These are phyloP conservation scores for Eutypa lata DNA, from an alignment of 2,329 filamentous ascomycete genomes.

Conservation along the genomic window DNA sequence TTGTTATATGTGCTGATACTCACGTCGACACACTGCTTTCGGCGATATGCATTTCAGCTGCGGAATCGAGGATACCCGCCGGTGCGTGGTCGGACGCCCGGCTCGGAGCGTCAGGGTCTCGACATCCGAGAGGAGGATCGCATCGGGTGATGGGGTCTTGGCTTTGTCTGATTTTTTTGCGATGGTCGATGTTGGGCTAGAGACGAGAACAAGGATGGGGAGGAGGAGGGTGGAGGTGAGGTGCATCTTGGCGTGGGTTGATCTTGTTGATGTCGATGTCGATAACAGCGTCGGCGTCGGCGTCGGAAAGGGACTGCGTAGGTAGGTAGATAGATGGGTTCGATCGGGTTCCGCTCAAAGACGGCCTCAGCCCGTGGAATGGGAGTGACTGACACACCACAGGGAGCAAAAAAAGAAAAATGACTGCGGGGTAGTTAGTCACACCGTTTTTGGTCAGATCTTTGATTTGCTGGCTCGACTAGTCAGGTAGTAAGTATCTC, in stretches of 20 bases:
- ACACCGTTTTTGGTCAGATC: no score
- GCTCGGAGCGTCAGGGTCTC: slow-evolving; percentile 74
- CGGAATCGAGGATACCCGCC: slow-evolving; percentile 72
- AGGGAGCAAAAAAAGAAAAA: no score
- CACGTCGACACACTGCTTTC: slow-evolving; percentile 49
- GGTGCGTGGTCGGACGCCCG: slow-evolving; percentile 64
- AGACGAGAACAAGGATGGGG: slow-evolving; percentile 18
- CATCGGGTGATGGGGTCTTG: slow-evolving; percentile 47
- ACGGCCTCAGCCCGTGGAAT: no score
- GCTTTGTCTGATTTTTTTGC: slow-evolving; percentile 24
- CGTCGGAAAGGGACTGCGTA: no score
- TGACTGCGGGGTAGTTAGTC: no score
- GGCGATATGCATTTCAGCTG: slow-evolving; percentile 76
- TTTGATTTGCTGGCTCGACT: no score
- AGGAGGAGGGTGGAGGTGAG: slow-evolving; percentile 6
- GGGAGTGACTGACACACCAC: no score
- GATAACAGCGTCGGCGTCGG: neutral
- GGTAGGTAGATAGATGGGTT: no score
- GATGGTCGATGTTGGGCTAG: slow-evolving; percentile 13
- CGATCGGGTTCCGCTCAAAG: no score
- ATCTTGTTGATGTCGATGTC: slow-evolving; percentile 1
- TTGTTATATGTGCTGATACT: no score
- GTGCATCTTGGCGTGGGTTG: slow-evolving; percentile 9
- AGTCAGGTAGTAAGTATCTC: no score
- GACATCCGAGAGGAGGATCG: slow-evolving; percentile 60